phyloP scores from a whole-genome alignment of 2,329 filamentous ascomycete species.

The Monosporascus sp. region DNA sequence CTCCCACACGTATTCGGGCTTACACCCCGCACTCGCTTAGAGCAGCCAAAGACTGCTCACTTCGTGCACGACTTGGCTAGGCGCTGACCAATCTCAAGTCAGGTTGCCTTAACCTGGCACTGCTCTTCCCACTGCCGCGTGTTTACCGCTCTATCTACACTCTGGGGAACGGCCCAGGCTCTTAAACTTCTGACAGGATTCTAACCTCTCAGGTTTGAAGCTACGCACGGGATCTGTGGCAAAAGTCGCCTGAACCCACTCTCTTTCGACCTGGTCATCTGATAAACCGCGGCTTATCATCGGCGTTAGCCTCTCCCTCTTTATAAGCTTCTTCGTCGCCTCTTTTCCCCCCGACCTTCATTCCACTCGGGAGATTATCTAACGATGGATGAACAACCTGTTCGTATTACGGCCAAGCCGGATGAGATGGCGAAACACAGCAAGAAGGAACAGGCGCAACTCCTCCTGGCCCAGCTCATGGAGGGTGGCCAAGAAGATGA shows the following conservation, averaged over 20 bases:
- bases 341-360: not conserved
- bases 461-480: slow-evolving; percentile 84
- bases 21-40: not conserved
- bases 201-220: not conserved
- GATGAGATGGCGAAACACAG: slow-evolving; percentile 20
- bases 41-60: not conserved
- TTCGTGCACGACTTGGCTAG: not conserved
- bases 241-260: not conserved
- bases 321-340: not conserved
- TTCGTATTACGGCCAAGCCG: slow-evolving; percentile 17
- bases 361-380: not conserved
- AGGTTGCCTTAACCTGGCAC: too few species aligned
- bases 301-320: not conserved
- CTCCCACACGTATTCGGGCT: not conserved
- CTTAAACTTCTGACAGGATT: too few species aligned
- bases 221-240: not conserved
- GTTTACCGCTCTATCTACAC: too few species aligned
- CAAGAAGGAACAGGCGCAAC: slow-evolving; percentile 56
- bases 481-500: slow-evolving; percentile 81
- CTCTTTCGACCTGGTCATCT: not conserved
- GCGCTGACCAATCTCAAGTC: too few species aligned
- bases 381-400: slow-evolving; percentile 24
- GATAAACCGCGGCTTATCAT: not conserved
- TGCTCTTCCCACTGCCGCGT: too few species aligned
- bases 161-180: too few species aligned